Conservation (phyloP, 768 basidiomycete species). For the Dentipellis sp. region DNA sequence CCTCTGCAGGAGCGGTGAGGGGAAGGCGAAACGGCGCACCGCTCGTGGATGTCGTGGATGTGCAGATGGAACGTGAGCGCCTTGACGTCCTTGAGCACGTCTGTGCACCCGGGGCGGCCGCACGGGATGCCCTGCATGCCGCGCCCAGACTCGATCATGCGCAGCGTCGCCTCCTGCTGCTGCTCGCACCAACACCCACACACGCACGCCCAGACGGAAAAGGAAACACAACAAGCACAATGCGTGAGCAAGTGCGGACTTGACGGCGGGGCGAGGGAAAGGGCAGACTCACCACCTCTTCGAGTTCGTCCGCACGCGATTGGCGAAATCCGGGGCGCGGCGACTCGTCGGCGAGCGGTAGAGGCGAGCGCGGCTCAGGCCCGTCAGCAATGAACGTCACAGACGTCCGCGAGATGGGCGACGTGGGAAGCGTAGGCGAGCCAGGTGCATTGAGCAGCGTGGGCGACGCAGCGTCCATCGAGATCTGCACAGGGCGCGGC, state of each 20-base stretch:
- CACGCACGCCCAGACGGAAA: no score
- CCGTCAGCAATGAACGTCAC: no score
- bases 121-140: conserved; percentile 8
- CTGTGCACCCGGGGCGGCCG: conserved; percentile 6
- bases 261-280: not conserved
- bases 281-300: conserved; percentile 7
- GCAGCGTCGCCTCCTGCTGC: conserved; percentile 11
- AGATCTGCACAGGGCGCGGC: no score
- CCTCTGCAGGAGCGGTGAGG: not conserved
- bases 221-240: not conserved
- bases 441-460: not conserved
- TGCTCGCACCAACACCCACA: not conserved
- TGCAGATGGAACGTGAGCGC: conserved; percentile 14
- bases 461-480: not conserved
- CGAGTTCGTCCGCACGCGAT: conserved; percentile 11
- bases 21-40: not conserved
- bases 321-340: conserved; percentile 5
- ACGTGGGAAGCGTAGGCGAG: not conserved
- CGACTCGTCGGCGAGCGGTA: not conserved
- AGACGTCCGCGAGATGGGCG: not conserved
- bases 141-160: conserved; percentile 5
- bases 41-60: conserved; percentile 9
- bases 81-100: conserved; percentile 7
- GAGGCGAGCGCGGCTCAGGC: no score
- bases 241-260: not conserved